Evolutionary conservation across 176 grass and related monocot genomes (phyloP).

Genomic region (Typha latifolia): DNA sequence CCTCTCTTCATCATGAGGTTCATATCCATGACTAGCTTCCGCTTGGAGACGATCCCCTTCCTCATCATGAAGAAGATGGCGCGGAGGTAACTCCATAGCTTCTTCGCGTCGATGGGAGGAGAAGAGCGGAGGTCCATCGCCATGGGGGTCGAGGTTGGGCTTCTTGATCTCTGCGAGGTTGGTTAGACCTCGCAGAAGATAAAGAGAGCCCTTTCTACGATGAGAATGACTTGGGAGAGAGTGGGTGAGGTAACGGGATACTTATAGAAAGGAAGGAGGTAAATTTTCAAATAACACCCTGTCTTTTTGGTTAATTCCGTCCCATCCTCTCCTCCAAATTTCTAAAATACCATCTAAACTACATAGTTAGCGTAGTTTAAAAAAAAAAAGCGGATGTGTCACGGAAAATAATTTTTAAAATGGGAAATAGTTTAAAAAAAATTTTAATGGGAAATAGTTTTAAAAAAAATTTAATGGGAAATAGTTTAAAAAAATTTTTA

Average conservation of each 20-base stretch:
- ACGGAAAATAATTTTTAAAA: too few relatives aligned
- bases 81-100: conserved; percentile 65
- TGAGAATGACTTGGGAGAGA: not conserved
- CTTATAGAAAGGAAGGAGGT: not conserved
- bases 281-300: too few relatives aligned
- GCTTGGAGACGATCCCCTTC: conserved; percentile 65
- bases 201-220: conserved; percentile 3
- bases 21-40: conserved; percentile 48
- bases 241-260: not conserved
- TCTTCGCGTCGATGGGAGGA: conserved; percentile 30
- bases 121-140: conserved; percentile 39
- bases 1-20: conserved; percentile 68
- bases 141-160: not conserved
- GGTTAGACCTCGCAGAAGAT: conserved; percentile 27
- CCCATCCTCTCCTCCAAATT: too few relatives aligned
- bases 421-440: too few relatives aligned
- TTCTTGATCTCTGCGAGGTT: conserved; percentile 31
- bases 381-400: too few relatives aligned
- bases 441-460: too few relatives aligned
- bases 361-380: too few relatives aligned
- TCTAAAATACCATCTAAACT: too few relatives aligned
- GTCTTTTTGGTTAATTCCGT: too few relatives aligned
- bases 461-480: too few relatives aligned
- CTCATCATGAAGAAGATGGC: conserved; percentile 73
- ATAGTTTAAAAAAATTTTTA: too few relatives aligned